phyloP scores from a whole-genome alignment of 2,329 filamentous ascomycete genomes.

The Aspergillus bombycis region DNA sequence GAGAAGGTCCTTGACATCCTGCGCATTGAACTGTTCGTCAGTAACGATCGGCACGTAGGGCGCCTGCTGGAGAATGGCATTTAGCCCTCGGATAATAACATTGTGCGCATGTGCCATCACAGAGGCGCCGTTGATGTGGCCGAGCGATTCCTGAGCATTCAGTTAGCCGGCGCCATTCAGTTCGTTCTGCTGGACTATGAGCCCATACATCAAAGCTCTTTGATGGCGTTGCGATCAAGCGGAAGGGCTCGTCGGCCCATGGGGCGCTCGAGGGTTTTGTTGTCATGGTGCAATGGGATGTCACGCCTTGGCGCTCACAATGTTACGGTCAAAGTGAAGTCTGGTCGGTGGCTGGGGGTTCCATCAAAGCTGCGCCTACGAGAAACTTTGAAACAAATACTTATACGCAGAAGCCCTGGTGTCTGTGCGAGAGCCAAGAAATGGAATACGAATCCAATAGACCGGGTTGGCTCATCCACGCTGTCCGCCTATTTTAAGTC shows the following conservation, averaged over 20 bases:
- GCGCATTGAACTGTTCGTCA: background rate
- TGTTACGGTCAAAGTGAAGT: background rate
- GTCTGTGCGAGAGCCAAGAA: background rate
- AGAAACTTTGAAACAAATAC: background rate
- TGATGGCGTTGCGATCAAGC: background rate
- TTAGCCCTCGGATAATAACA: background rate
- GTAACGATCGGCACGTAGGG: background rate
- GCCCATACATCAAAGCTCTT: background rate
- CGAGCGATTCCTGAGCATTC: background rate
- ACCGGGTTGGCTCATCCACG: background rate
- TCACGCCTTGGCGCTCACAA: background rate
- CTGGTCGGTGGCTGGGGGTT: background rate
- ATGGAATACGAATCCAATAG: background rate
- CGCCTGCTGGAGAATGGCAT: background rate
- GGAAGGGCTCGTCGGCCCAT: background rate
- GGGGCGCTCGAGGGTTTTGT: background rate
- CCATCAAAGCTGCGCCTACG: rapidly evolving
- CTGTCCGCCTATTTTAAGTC: too few species aligned
- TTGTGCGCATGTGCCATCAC: background rate
- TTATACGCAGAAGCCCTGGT: background rate
- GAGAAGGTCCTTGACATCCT: background rate
- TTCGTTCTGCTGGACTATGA: background rate
- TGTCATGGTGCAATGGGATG: background rate
- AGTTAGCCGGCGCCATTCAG: background rate
- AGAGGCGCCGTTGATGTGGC: background rate